Conservation (phyloP, 176 grass and related monocot species). For the Oryza rufipogon region DNA sequence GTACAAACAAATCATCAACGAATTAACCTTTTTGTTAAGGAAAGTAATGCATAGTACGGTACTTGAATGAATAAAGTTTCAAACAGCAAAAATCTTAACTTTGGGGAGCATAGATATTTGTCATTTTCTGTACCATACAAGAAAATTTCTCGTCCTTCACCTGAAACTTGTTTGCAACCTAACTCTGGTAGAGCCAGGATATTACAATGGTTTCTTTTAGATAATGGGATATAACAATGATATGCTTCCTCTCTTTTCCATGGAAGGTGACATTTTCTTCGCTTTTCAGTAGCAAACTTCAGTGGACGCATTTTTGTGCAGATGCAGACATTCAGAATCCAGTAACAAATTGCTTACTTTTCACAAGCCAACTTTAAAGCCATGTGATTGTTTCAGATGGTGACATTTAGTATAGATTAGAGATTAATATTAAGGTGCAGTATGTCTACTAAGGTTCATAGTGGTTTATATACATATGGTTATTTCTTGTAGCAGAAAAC, state of each 20-base stretch:
- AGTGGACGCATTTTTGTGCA: constrained; percentile 1
- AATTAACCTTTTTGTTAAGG: background rate
- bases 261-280: background rate
- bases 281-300: constrained; percentile 7
- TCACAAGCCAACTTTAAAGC: background rate
- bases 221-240: background rate
- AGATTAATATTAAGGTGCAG: background rate
- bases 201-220: background rate
- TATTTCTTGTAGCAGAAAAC: background rate
- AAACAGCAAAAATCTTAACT: background rate
- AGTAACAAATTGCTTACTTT: background rate
- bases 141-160: background rate
- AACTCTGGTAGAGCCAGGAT: constrained; percentile 13
- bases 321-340: background rate
- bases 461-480: background rate
- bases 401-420: background rate
- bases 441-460: background rate
- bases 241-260: background rate
- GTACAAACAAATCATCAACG: background rate
- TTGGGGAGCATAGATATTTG: background rate
- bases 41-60: constrained; percentile 17
- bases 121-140: background rate
- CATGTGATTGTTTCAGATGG: background rate
- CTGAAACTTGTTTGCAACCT: constrained; percentile 22
- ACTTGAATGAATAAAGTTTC: background rate